Evolutionary conservation across 495 filamentous ascomycete species (phyloP), one percentile per base, ranked within the genome.

Genomic region (Saxophila tyrrhenica): DNA sequence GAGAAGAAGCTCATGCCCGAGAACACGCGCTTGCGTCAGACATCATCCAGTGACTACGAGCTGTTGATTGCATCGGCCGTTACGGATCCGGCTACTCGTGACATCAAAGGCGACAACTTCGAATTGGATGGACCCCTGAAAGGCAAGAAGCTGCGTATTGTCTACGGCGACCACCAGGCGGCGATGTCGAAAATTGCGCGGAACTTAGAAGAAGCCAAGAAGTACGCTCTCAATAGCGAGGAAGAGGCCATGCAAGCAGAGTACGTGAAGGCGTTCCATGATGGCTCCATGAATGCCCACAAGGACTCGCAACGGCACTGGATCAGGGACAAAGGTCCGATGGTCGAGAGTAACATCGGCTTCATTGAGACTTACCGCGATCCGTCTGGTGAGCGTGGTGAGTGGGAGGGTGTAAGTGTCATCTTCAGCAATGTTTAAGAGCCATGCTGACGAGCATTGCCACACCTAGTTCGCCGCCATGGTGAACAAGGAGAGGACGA

Each of bases 361-460:
- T 98, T 97, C 63, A 84, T 98, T 39, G 92, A 98, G 71, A 95
- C 90, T 0, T 98, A 97, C 64, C 79, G 92, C 48, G 92, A 98
- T 65, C 92, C 92, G 0, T 85, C 88, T 51, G 91, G 92, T 45
- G 81, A 95, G 11, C 76, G 91, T 49, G 90, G 86, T n/a, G 92
- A 98, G 65, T 98, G 92, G 92, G 91, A 97, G 29, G 59, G 59
- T 25, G 29, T 35, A 35, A 35, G 29, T 35, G 7, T 35, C 29
- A 35, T 35, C 29, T 35, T 13, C 7, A 35, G 29, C 29, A 35
- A 35, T 35, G 29, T 35, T 35, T n/a, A n/a, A n/a, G n/a, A n/a
- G n/a, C n/a, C n/a, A n/a, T n/a, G n/a, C n/a, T n/a, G n/a, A n/a
- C n/a, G n/a, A n/a, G n/a, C n/a, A n/a, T n/a, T n/a, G n/a, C n/a